These are phyloP conservation scores for Gynochthodes officinalis DNA, from an alignment of 257 asterid species.

Conservation along the genomic window DNA sequence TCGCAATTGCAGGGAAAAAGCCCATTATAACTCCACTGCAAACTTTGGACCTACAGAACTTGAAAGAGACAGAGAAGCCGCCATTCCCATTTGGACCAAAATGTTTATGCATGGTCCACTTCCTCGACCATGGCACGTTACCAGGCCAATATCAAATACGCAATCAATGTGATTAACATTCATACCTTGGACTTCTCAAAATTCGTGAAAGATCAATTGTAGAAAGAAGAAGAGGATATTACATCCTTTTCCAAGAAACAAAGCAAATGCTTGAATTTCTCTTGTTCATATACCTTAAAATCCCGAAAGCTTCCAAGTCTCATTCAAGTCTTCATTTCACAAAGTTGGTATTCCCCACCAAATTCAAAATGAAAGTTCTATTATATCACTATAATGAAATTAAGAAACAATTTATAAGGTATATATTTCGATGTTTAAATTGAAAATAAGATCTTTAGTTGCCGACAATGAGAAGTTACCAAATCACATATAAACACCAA, in stretches of 20 bases:
- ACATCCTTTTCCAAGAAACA: neutral
- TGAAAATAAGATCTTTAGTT: too few relatives aligned
- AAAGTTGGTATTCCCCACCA: too few relatives aligned
- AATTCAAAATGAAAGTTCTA: too few relatives aligned
- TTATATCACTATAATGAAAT: too few relatives aligned
- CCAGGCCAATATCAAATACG: too few relatives aligned
- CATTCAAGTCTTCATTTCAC: too few relatives aligned
- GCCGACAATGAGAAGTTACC: too few relatives aligned
- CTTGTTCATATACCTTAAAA: constrained; percentile 38
- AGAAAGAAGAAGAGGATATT: neutral
- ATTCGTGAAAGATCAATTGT: neutral
- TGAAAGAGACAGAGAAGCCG: neutral
- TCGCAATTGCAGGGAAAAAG: neutral
- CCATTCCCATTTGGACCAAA: constrained; percentile 6
- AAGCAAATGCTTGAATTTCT: neutral
- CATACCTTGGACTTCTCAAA: too few relatives aligned
- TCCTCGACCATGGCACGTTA: neutral
- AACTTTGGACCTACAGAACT: neutral
- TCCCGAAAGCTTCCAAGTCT: constrained; percentile 46
- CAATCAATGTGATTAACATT: too few relatives aligned
- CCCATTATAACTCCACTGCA: neutral
- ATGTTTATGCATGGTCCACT: neutral
- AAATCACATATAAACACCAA: too few relatives aligned
- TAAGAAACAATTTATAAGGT: too few relatives aligned
- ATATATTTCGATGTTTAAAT: too few relatives aligned